Evolutionary conservation across 208 protist genomes (phyloP).

Genomic region (Kentomonas sorsogonicus): DNA sequence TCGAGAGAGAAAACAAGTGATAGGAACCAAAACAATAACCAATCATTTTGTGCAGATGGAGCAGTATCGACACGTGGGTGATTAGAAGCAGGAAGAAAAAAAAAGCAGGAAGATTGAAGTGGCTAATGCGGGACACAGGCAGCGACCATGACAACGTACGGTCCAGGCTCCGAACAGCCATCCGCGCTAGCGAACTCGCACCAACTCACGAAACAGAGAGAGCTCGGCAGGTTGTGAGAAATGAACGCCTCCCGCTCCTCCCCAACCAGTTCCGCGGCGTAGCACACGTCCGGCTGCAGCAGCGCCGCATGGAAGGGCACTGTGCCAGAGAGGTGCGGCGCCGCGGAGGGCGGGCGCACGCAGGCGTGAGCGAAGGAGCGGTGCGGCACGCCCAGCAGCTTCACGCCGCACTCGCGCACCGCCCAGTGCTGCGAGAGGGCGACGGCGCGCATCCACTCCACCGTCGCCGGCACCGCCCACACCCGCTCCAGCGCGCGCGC

Average conservation of each 20-base stretch:
- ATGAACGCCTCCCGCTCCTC: not conserved
- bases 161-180: too few relatives aligned
- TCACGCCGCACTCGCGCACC: conserved; percentile 55
- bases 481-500: not conserved
- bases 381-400: conserved; percentile 37
- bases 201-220: too few relatives aligned
- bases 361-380: conserved; percentile 39
- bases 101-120: conserved; percentile 6
- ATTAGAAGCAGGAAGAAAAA: too few relatives aligned
- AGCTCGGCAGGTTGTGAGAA: too few relatives aligned
- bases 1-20: conserved; percentile 5
- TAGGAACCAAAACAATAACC: conserved; percentile 3
- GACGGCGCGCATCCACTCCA: conserved; percentile 5
- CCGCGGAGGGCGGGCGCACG: conserved; percentile 8
- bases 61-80: too few relatives aligned
- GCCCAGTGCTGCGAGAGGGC: conserved; percentile 55
- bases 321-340: conserved; percentile 1
- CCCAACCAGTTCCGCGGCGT: not conserved
- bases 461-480: conserved; percentile 14
- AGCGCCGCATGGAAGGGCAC: not conserved
- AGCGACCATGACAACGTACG: not conserved
- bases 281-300: not conserved
- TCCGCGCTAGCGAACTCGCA: not conserved
- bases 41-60: too few relatives aligned
- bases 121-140: not conserved